A percentile compares a stretch with the other conserved stretches of the same genome.
phyloP scores from a whole-genome alignment of 345 rosid genomes.

The Citrus inodora region DNA sequence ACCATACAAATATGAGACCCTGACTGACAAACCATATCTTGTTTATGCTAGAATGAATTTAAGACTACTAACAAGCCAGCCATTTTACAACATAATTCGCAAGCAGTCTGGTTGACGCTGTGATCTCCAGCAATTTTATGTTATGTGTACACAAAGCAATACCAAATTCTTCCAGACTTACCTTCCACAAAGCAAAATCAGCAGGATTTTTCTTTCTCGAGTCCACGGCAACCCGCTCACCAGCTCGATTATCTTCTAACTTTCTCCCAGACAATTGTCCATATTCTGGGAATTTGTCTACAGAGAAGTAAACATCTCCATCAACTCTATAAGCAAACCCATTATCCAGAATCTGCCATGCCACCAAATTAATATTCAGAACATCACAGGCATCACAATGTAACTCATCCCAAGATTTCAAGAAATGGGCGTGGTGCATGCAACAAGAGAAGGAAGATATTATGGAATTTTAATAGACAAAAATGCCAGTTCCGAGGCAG shows the following conservation, averaged over 20 bases:
- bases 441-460: background rate
- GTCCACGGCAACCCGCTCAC: conserved; percentile 92
- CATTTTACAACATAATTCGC: background rate
- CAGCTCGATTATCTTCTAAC: conserved; percentile 90
- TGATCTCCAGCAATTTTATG: background rate
- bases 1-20: background rate
- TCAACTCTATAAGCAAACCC: conserved; percentile 77
- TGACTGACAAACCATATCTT: background rate
- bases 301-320: conserved; percentile 81
- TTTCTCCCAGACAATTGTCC: conserved; percentile 84
- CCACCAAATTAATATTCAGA: conserved; percentile 11
- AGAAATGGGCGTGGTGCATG: background rate
- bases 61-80: background rate
- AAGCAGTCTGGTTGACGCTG: background rate
- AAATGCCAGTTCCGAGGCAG: background rate
- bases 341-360: conserved; percentile 75
- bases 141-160: background rate
- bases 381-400: background rate
- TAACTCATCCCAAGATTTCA: background rate
- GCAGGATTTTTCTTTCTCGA: conserved; percentile 88
- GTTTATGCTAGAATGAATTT: background rate
- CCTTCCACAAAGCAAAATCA: conserved; percentile 98
- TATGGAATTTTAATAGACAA: background rate
- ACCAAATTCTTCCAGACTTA: conserved; percentile 11
- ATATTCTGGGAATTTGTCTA: conserved; percentile 66